Evolutionary conservation across 164 flowering plant genomes (phyloP), one percentile per base, ranked within the genome.

Genomic region (Dillenia turbinata): DNA sequence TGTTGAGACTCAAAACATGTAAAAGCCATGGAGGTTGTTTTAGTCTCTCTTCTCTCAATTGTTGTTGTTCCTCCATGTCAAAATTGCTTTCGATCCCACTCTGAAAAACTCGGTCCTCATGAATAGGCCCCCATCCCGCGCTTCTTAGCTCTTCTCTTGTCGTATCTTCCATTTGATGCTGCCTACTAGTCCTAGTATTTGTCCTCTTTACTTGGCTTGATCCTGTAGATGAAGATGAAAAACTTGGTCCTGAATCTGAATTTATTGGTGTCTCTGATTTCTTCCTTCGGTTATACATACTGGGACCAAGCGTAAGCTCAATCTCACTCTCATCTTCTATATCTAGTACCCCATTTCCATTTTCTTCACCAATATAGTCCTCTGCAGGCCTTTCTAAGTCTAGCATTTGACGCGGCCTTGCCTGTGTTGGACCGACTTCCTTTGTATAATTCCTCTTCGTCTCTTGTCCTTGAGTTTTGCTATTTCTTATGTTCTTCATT

Each of bases 231-330:
- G 87, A 81, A 14, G 92, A 86, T 16, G 85, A 83, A 60, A 79
- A 71, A 59, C 79, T 79, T 51, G 66, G 78, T 24, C 82, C 83
- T 1, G 82, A 76, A 69, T 82, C 87, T 45, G 82, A 80, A 49
- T 64, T 67, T 19, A 60, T 54, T 9, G 78, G 65, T 10, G 75
- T 67, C 45, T 69, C 70, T 8, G 66, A 65, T 53, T 81, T 76
- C 47, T 78, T 79, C 49, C 61, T 63, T 22, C 44, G 56, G 14
- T 52, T 69, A 59, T 65, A 79, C 19, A 73, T 81, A 33, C 81
- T 15, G 3, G 84, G 87, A 9, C 93, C 92, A 52, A 91, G 74
- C 12, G 96, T 89, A 56, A 91, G 77, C 74, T 85, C 83, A 10
- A 88, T 79, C 65, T 80, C 81, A 26, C 66, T 70, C 63, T 83